Evolutionary conservation across 2,329 filamentous ascomycete species (phyloP), one percentile per base, ranked within the genome.

Genomic region (Bisporella sp.): DNA sequence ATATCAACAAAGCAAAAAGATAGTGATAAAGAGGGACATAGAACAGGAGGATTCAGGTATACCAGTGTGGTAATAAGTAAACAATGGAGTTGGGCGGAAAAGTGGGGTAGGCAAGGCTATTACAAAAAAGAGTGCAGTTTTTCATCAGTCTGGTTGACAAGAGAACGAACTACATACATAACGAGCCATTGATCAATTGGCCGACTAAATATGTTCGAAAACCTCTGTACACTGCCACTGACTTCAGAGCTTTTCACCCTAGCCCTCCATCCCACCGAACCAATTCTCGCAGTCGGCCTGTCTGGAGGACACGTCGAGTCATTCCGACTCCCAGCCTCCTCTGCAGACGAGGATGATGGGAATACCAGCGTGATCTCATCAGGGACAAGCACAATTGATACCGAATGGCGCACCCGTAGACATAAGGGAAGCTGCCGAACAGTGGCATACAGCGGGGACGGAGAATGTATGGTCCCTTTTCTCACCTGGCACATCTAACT

Each of bases 391-490:
- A 81, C 84, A 50, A 87, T 97, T 55, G 87, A 91, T 59, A 89
- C 85, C 0, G 73, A 84, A 53, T 99, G 93, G 93, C 80, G 81
- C 61, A 97, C 93, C 5, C 78, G 84, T 59, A 79, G 93, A 54
- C 93, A 99, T 72, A 95, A 96, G 73, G 92, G 90, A 9, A 96
- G 90, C 75, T 97, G 92, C 66, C 79, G 93, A 48, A 84, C 82
- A 53, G 71, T 97, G 49, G 82, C 78, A 4, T 97, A 91, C 69
- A 85, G 82, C 57, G 69, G 81, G 51, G 91, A 96, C 66, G 93
- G 92, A 12, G 73, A 79, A 57, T 76, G 84, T 74, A 69, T 76
- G 71, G 75, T 58, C 77, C 73, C 31, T 12, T n/a, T 13, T 31
- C 30, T 31, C 11, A 39, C 46, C 31, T 41, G 28, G 42, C 31